Conservation (phyloP, 768 basidiomycete genomes). For the Boletellus sp. region DNA sequence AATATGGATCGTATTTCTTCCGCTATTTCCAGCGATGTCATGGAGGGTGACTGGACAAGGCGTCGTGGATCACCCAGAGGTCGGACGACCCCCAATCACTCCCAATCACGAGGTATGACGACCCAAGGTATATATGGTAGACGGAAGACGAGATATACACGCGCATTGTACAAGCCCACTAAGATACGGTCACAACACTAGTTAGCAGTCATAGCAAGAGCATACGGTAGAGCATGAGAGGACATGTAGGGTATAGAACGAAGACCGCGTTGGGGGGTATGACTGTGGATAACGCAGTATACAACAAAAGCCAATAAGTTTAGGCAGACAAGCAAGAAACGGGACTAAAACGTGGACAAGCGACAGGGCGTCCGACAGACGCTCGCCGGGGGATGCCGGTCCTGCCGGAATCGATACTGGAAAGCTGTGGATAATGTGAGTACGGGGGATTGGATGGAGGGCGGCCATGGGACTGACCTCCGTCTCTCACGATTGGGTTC, state of each 20-base stretch:
- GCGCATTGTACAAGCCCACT: conserved; percentile 23
- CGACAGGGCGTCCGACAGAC: conserved; percentile 46
- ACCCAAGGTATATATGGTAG: conserved; percentile 19
- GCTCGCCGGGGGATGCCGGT: conserved; percentile 41
- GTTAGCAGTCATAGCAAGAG: conserved; percentile 7
- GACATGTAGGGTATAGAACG: conserved; percentile 21
- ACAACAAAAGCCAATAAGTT: conserved; percentile 25
- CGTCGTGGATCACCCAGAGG: not conserved
- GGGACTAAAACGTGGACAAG: conserved; percentile 55
- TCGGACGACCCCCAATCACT: not conserved
- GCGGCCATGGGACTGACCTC: conserved; percentile 31
- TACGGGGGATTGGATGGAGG: conserved; percentile 3
- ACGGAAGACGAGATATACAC: conserved; percentile 12
- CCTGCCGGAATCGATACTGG: conserved; percentile 58
- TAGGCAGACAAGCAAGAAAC: conserved; percentile 4
- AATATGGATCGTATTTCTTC: conserved; percentile 69
- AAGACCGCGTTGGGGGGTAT: conserved; percentile 11
- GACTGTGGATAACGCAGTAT: conserved; percentile 3
- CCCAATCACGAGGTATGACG: conserved; percentile 7
- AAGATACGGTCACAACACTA: conserved; percentile 7
- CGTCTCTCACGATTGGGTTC: conserved; percentile 67
- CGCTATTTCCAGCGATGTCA: conserved; percentile 75
- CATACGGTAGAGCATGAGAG: conserved; percentile 19
- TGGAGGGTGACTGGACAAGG: conserved; percentile 18
- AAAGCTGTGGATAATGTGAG: conserved; percentile 40